Evolutionary conservation across 768 basidiomycete genomes (phyloP), one percentile per base, ranked within the genome.

Genomic region (Coprinellus micaceus): DNA sequence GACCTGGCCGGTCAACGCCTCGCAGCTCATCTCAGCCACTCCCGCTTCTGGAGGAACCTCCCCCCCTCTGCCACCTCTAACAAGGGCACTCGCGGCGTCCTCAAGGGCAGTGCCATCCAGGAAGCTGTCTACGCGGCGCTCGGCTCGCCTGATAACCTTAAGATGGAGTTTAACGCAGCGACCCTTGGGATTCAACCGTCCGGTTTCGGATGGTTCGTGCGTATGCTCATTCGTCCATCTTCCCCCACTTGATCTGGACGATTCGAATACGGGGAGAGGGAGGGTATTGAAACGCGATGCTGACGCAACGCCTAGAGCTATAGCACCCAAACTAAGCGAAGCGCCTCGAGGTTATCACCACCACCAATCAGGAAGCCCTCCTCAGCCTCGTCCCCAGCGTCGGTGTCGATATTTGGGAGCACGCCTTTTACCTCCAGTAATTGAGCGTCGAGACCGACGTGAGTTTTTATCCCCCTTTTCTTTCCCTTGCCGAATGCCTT

Each of bases 171-270:
- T 73, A 98, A 96, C 72, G 73, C 89, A 30, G n/a, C 86, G 43
- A 92, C 94, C 44, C 84, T 85, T 41, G 91, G 74, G 30, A 91
- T 98, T 57, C 95, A 97, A 67, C 95, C 94, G 25, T 91, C 88
- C 50, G 94, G 94, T 40, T 97, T 94, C 94, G 94, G 92, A 59
- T 98, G 94, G 95, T 80, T n/a, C n/a, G n/a, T n/a, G n/a, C n/a
- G n/a, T n/a, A n/a, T n/a, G n/a, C n/a, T 15, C n/a, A 4, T 17
- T 17, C n/a, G 40, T 17, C 13, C 37, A 37, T 53, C 30, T 6
- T 48, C 45, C 55, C 48, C 52, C 40, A 13, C 33, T 22, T 10
- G 52, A 90, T 89, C n/a, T n/a, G n/a, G n/a, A n/a, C n/a, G n/a
- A 33, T n/a, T n/a, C n/a, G n/a, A n/a, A n/a, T n/a, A n/a, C n/a